Base-by-base conservation (phyloP, 257 asterid genomes). In the Eucommia ulmoides region DNA sequence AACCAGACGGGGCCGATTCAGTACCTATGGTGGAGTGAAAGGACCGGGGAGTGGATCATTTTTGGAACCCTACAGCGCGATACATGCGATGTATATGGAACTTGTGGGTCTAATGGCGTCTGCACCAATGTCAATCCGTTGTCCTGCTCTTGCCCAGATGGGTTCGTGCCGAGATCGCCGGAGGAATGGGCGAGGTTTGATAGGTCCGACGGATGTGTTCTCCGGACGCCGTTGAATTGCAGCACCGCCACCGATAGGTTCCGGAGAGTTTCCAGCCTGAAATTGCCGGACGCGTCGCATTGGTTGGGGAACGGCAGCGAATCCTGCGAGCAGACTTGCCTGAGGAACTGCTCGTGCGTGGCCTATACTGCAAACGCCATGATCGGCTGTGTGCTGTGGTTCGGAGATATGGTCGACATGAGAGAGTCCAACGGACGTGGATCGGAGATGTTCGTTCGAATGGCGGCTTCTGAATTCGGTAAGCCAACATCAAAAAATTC, bases 391-490 rank as follows among this genome's bases (percentile, higher is more conserved):
- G 49, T 59, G 22, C 35, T 49, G 24, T 66, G 72, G 72, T 49
- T 44, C 3, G 60, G 48, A 9, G 60, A 66, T 33, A 42, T 61
- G 2, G 20, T 50, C 8, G 67, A 68, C 53, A 24, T 50, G 19
- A 56, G 50, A 46, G 22, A 9, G 16, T 49, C 6, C 2, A 24
- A 23, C 19, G 16, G 22, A 2, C 33, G 20, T 46, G 50, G 62
- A 12, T 56, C 58, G 49, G 49, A 59, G 3, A 17, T 68, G 10
- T 50, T 44, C 41, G 15, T 68, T 3, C 48, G 64, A 12, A 7
- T 50, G 23, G 47, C 70, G 33, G 50, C 51, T 29, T 53, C 70
- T 49, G 74, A 68, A 58, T 7, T 55, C 20, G 60, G 74, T 68
- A 53, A n/a, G n/a, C n/a, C n/a, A n/a, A n/a, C n/a, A n/a, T n/a